phyloP scores from a whole-genome alignment of 169 alveolate genomes.

The Eimeria acervulina region DNA sequence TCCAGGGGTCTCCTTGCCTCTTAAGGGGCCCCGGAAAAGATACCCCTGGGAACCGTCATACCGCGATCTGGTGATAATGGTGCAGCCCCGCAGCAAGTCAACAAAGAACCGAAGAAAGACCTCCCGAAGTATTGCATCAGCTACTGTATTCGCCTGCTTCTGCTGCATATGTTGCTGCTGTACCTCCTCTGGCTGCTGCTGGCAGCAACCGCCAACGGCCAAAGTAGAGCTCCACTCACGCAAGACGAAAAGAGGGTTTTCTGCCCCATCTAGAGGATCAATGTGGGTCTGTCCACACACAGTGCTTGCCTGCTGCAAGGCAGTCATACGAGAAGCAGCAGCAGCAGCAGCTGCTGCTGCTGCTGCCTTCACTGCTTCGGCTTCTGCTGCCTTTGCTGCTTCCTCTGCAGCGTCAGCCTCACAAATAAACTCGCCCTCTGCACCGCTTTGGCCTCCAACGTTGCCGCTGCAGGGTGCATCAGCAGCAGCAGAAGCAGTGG shows the following conservation, averaged over 20 bases:
- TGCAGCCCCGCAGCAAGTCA: slow-evolving; percentile 65
- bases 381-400: slow-evolving; percentile 15
- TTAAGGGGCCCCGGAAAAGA: slow-evolving; percentile 3
- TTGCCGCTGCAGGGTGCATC: slow-evolving; percentile 19
- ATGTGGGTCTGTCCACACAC: slow-evolving; percentile 10
- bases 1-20: slow-evolving; percentile 38
- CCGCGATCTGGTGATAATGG: not conserved
- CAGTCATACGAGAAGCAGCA: slow-evolving; percentile 39
- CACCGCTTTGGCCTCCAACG: not conserved
- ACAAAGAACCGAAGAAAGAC: slow-evolving; percentile 58
- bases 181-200: slow-evolving; percentile 58
- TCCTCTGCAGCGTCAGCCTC: slow-evolving; percentile 10
- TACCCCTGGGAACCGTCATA: not conserved
- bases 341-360: slow-evolving; percentile 56
- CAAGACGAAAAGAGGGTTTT: slow-evolving; percentile 14
- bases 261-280: slow-evolving; percentile 50
- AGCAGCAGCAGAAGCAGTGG: slow-evolving; percentile 9
- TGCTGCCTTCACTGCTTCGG: slow-evolving; percentile 32
- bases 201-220: slow-evolving; percentile 46
- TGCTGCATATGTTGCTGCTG: slow-evolving; percentile 16
- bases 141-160: slow-evolving; percentile 47
- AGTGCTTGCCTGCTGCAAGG: slow-evolving; percentile 64
- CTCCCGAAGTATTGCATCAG: slow-evolving; percentile 54
- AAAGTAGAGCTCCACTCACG: slow-evolving; percentile 53
- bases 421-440: not conserved